Conservation (phyloP, 371 early-diverging fungal species). For the Coemansia sp. region DNA sequence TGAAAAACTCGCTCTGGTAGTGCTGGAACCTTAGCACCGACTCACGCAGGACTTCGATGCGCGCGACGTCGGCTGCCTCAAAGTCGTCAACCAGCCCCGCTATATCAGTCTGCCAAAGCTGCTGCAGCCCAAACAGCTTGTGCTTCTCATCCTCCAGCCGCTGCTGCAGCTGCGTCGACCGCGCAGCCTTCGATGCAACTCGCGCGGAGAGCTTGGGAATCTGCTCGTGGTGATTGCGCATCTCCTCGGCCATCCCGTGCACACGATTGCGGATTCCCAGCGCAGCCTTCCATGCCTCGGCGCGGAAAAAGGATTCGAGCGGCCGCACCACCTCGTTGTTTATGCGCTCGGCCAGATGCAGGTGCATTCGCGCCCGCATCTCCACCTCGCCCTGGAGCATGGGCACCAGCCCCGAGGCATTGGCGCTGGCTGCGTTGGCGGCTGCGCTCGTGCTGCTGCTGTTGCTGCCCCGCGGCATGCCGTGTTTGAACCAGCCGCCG, state of each 20-base stretch:
- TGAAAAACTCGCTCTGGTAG: conserved; percentile 37
- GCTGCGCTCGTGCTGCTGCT: conserved; percentile 3
- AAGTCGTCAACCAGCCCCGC: conserved; percentile 30
- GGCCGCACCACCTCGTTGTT: conserved; percentile 38
- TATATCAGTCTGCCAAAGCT: conserved; percentile 40
- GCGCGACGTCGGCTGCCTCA: conserved; percentile 42
- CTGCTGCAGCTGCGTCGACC: conserved; percentile 28
- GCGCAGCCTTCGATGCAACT: conserved; percentile 31
- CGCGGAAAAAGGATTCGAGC: conserved; percentile 19
- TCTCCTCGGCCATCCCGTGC: conserved; percentile 25
- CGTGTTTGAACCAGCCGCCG: conserved; percentile 7
- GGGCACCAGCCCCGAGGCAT: conserved; percentile 3
- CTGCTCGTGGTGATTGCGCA: conserved; percentile 35
- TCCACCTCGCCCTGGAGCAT: conserved; percentile 31
- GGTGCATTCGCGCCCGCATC: conserved; percentile 29
- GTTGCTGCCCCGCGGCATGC: conserved; percentile 5
- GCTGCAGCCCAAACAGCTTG: conserved; percentile 30
- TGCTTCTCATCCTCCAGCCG: conserved; percentile 34
- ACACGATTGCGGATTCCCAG: conserved; percentile 14
- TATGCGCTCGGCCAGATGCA: conserved; percentile 38
- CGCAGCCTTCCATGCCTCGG: conserved; percentile 33
- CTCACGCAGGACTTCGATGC: conserved; percentile 35
- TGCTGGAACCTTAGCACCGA: conserved; percentile 38
- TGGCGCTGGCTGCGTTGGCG: not conserved
- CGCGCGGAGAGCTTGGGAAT: conserved; percentile 47